Percentiles rank a stretch among this genome's conserved stretches.
phyloP scores from a whole-genome alignment of 768 basidiomycete genomes.

The Suillus ampliporus region DNA sequence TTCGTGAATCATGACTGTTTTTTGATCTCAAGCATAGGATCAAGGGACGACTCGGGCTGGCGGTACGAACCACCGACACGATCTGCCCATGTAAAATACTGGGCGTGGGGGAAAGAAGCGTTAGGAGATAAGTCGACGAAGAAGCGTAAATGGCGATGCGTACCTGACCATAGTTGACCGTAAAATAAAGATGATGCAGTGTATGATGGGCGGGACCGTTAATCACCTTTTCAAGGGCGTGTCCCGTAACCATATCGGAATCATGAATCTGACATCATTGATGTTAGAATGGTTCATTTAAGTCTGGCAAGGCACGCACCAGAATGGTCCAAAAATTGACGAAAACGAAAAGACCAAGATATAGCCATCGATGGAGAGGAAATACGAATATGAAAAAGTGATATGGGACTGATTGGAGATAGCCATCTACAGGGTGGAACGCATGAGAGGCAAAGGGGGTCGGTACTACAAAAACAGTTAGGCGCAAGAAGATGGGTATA shows the following conservation, averaged over 20 bases:
- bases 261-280: conserved; percentile 81
- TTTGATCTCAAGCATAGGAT: conserved; percentile 75
- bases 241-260: conserved; percentile 97
- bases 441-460: conserved; percentile 98
- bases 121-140: conserved; percentile 21
- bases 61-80: conserved; percentile 85
- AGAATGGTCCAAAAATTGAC: conserved; percentile 96
- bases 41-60: conserved; percentile 80
- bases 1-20: conserved; percentile 25
- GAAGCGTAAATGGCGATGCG: conserved; percentile 24
- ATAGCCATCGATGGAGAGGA: conserved; percentile 86
- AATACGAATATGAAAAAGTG: conserved; percentile 91
- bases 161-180: conserved; percentile 93
- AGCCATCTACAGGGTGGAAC: conserved; percentile 97
- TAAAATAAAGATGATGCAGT: conserved; percentile 96
- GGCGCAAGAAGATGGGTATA: conserved; percentile 15
- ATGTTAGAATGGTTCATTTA: conserved; percentile 6
- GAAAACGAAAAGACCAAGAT: conserved; percentile 85
- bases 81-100: conserved; percentile 99
- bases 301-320: conserved; percentile 48
- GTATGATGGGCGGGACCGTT: conserved; percentile 99
- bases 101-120: conserved; percentile 14
- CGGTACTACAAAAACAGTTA: conserved; percentile 63
- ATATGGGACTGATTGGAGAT: conserved; percentile 92
- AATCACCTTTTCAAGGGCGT: conserved; percentile 85